Base-by-base conservation (phyloP, 2,329 filamentous ascomycete genomes). In the Ophiostoma perfectum region DNA sequence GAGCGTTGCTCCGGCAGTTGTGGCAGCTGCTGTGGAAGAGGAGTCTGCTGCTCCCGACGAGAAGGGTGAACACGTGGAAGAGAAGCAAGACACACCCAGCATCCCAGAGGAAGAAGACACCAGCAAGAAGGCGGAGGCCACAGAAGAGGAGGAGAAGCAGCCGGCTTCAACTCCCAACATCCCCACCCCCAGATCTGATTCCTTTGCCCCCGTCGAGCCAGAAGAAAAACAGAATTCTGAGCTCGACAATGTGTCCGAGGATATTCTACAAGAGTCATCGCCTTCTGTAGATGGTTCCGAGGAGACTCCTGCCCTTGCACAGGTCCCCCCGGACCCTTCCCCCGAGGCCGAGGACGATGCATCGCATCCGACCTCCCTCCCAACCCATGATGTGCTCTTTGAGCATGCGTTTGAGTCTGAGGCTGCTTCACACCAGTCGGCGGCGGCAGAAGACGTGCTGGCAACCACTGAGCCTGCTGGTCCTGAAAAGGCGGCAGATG, bases 181-280 rank as follows among this genome's bases (percentile, higher is more conserved):
- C 41, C 63, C 41, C 4, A 45, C 42, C 63, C 63, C 42, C 41
- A 64, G 42, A 47, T 45, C 42, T 45, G 63, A 64, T 45, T 45
- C 63, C 63, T 47, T 47, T 64, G 41, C 63, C 63, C 63, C 63
- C 63, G 63, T 47, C 42, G 18, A 64, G 63, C 63, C 42, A 27
- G 63, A 64, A 64, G 63, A 64, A 47, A 47, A 44, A 64, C 63
- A 64, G 63, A 2, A 64, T 64, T 64, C 63, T 42, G 63, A 64
- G 63, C 63, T 64, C 42, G 42, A 44, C 42, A 64, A 41, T 9
- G 12, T n/a, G 9, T 4, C 39, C 9, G 12, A 18, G 41, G 42
- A 18, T 18, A 45, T n/a, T 41, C 14, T 45, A n/a, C 27, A 7
- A n/a, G 27, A 9, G 44, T 1, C 27, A 12, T 14, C 27, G 27